These are phyloP conservation scores for Syzygium aqueum DNA, from an alignment of 345 rosid genomes.

Conservation along the genomic window DNA sequence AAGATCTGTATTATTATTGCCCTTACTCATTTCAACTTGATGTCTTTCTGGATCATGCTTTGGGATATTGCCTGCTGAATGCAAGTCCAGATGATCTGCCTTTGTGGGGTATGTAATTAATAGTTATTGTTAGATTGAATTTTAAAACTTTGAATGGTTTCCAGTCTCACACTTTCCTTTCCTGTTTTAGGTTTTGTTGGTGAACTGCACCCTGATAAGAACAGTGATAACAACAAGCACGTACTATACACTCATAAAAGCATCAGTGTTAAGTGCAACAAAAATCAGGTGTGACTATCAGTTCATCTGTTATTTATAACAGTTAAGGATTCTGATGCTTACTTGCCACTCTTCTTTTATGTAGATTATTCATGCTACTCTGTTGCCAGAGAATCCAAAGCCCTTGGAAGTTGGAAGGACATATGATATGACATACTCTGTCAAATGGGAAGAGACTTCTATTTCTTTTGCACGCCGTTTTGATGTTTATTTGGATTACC, in stretches of 20 bases:
- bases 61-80: slow-evolving; percentile 17
- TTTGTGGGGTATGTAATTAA: slow-evolving; percentile 64
- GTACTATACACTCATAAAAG: slow-evolving; percentile 75
- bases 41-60: slow-evolving; percentile 3
- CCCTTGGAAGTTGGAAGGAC: slow-evolving; percentile 57
- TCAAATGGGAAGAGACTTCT: slow-evolving; percentile 66
- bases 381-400: slow-evolving; percentile 70
- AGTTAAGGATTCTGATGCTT: background rate
- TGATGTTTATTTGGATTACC: slow-evolving; percentile 88
- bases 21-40: background rate
- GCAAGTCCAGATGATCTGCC: slow-evolving; percentile 82
- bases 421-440: slow-evolving; percentile 76
- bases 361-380: slow-evolving; percentile 87
- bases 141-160: background rate
- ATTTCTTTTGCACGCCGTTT: slow-evolving; percentile 80
- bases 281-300: slow-evolving; percentile 57
- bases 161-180: background rate
- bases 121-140: background rate
- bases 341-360: background rate
- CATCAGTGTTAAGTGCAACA: slow-evolving; percentile 55
- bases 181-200: slow-evolving; percentile 67
- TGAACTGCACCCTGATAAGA: slow-evolving; percentile 71
- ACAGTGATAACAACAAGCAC: slow-evolving; percentile 61
- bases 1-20: background rate
- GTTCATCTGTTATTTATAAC: background rate